These are phyloP conservation scores for Mimosa pudica DNA, from an alignment of 306 rosid species.

Conservation along the genomic window DNA sequence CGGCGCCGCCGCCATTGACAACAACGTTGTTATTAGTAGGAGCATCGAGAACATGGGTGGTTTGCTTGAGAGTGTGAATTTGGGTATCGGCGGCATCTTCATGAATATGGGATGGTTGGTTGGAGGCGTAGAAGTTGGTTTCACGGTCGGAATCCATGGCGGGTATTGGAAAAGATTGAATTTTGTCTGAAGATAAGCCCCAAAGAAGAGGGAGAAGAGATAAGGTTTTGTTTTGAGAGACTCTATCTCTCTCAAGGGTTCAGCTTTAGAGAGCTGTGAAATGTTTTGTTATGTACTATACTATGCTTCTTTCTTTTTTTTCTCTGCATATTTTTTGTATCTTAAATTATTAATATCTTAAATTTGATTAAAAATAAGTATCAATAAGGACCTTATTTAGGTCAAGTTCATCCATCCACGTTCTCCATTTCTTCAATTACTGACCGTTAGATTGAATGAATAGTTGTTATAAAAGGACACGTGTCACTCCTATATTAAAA, in stretches of 20 bases:
- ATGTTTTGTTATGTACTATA: background rate
- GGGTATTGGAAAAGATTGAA: background rate
- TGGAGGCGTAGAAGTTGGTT: background rate
- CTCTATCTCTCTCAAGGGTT: background rate
- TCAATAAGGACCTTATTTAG: too few species aligned
- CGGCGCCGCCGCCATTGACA: slow-evolving; percentile 19
- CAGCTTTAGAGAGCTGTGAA: background rate
- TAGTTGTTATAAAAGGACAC: too few species aligned
- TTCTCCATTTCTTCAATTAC: too few species aligned
- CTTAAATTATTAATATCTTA: too few species aligned
- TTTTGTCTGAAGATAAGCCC: background rate
- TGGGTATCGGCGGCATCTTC: slow-evolving; percentile 30
- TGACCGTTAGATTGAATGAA: too few species aligned
- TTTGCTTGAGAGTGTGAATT: slow-evolving; percentile 10
- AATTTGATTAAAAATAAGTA: too few species aligned
- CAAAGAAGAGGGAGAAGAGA: slow-evolving; percentile 22
- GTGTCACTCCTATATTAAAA: too few species aligned
- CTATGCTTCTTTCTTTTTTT: background rate
- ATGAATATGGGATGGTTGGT: slow-evolving; percentile 42
- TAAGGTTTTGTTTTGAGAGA: slow-evolving; percentile 35
- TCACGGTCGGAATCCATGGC: slow-evolving; percentile 47
- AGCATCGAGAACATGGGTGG: background rate
- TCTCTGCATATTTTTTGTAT: background rate
- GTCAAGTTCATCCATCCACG: too few species aligned
- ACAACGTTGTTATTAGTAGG: background rate